Percentiles rank a stretch among this genome's conserved stretches.
These are phyloP conservation scores for Termitomyces sp. DNA, from an alignment of 768 basidiomycete genomes.

Conservation along the genomic window DNA sequence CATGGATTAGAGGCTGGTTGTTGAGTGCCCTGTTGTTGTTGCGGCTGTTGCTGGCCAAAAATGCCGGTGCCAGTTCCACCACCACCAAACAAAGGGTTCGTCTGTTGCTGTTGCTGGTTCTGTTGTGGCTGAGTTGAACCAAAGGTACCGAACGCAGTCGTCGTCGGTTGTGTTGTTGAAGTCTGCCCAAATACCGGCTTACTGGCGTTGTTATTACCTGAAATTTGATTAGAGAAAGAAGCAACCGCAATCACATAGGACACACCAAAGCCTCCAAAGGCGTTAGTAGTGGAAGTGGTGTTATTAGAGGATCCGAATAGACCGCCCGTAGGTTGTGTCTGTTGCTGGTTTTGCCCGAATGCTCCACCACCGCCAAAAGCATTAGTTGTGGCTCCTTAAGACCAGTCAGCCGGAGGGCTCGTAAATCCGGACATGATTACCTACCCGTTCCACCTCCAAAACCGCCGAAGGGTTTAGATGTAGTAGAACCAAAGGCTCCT, in stretches of 20 bases:
- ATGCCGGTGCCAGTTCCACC: slow-evolving; percentile 19
- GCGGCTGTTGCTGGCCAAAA: slow-evolving; percentile 32
- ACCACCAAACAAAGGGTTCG: slow-evolving; percentile 24
- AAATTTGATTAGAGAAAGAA: not conserved
- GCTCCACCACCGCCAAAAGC: slow-evolving; percentile 34
- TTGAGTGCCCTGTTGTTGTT: slow-evolving; percentile 20
- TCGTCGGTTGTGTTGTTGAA: slow-evolving; percentile 35
- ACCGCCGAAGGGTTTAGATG: slow-evolving; percentile 14
- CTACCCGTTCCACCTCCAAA: slow-evolving; percentile 15
- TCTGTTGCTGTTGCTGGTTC: slow-evolving; percentile 29
- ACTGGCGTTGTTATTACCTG: slow-evolving; percentile 13
- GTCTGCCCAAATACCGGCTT: slow-evolving; percentile 43
- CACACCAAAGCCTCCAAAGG: slow-evolving; percentile 40
- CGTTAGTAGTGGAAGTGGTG: slow-evolving; percentile 20
- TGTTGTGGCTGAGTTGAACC: slow-evolving; percentile 30
- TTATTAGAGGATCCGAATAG: slow-evolving; percentile 30
- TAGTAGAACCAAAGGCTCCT: slow-evolving; percentile 28
- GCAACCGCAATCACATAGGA: not conserved
- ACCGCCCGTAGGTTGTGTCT: slow-evolving; percentile 24
- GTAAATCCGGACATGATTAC: not conserved
- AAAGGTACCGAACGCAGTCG: slow-evolving; percentile 37
- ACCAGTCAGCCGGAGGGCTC: not conserved
- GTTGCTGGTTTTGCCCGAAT: slow-evolving; percentile 31
- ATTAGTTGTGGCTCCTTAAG: slow-evolving; percentile 10
- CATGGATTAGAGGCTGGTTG: slow-evolving; percentile 34